phyloP scores from a whole-genome alignment of 495 filamentous ascomycete species.

The Penicillium verhagenii region DNA sequence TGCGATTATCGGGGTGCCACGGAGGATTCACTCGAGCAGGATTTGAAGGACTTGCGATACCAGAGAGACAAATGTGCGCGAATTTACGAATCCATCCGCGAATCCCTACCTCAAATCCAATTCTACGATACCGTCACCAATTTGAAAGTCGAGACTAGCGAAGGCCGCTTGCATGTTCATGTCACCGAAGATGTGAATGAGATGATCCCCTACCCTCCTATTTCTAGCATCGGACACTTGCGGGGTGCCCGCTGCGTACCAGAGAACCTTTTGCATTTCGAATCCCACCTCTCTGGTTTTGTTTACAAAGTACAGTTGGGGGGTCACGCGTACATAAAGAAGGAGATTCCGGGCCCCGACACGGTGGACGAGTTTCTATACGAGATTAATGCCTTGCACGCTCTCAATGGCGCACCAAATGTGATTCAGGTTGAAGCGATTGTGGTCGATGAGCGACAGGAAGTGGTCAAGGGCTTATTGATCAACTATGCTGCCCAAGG shows the following conservation, averaged over 20 bases:
- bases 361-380: slow-evolving; percentile 97
- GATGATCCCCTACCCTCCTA: slow-evolving; percentile 82
- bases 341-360: slow-evolving; percentile 96
- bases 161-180: slow-evolving; percentile 90
- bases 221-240: slow-evolving; percentile 74
- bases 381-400: slow-evolving; percentile 91
- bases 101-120: slow-evolving; percentile 85
- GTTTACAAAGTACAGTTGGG: slow-evolving; percentile 86
- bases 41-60: slow-evolving; percentile 72
- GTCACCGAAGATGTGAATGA: slow-evolving; percentile 98
- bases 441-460: slow-evolving; percentile 75
- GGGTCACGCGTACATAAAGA: slow-evolving; percentile 80
- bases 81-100: slow-evolving; percentile 94
- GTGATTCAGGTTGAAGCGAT: slow-evolving; percentile 89
- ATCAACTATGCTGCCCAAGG: slow-evolving; percentile 89
- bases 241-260: slow-evolving; percentile 58
- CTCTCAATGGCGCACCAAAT: slow-evolving; percentile 66
- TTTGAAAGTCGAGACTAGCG: slow-evolving; percentile 86
- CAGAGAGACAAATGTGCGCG: slow-evolving; percentile 93
- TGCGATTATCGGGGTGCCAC: slow-evolving; percentile 86
- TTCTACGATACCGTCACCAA: slow-evolving; percentile 97
- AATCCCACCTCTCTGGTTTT: slow-evolving; percentile 92
- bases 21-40: slow-evolving; percentile 79
- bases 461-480: slow-evolving; percentile 81
- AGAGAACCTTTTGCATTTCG: slow-evolving; percentile 77